phyloP scores from a whole-genome alignment of 306 rosid species.

The Corylus avellana region DNA sequence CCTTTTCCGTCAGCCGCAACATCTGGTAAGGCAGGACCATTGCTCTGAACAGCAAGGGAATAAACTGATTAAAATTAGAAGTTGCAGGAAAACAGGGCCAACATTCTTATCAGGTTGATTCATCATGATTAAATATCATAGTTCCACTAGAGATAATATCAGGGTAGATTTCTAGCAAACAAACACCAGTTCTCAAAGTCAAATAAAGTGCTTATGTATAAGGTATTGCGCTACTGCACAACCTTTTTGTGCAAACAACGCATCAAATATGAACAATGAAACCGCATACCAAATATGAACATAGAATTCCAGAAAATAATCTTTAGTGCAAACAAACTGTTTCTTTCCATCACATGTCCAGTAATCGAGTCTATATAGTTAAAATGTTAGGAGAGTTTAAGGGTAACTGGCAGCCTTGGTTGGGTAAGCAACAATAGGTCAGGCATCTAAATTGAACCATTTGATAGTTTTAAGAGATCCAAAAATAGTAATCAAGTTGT shows the following conservation, averaged over 20 bases:
- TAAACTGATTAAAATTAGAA: constrained; percentile 25
- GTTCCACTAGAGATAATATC: background rate
- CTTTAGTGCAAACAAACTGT: background rate
- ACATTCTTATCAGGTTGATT: background rate
- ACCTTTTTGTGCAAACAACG: background rate
- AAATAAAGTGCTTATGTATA: background rate
- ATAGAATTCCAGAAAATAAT: background rate
- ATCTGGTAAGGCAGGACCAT: constrained; percentile 33
- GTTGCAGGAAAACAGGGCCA: constrained; percentile 8
- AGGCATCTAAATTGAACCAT: background rate
- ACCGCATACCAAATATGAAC: background rate
- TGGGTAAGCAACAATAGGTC: background rate
- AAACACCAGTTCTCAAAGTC: background rate
- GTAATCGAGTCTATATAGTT: constrained; percentile 5
- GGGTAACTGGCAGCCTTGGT: background rate
- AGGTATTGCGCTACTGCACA: background rate
- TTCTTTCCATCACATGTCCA: too few species aligned
- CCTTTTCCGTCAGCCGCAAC: constrained; percentile 38
- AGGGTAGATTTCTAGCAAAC: too few species aligned
- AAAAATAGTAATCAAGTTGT: background rate
- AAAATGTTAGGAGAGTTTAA: constrained; percentile 13
- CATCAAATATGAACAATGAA: background rate
- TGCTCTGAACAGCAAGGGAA: constrained; percentile 39
- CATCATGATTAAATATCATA: background rate
- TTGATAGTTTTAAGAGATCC: background rate